Evolutionary conservation across 225 moss, liverwort and hornwort species (phyloP), one percentile per base, ranked within the genome.

Genomic region (Polytrichum commune): DNA sequence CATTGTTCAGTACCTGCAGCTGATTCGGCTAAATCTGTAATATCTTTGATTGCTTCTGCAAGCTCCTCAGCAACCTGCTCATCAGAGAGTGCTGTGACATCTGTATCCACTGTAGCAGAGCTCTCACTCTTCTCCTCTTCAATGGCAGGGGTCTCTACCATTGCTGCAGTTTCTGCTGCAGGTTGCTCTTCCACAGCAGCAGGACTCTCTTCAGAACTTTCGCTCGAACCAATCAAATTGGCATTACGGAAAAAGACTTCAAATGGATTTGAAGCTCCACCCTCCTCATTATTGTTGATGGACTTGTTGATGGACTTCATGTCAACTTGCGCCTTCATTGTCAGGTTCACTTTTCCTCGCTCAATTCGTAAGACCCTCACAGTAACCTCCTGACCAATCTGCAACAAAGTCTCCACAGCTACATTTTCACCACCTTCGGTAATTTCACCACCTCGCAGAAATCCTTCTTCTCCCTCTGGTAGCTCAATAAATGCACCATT

Each of bases 361-460:
- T 98, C 98, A 75, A 98, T 89, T 68, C 80, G 86, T 76, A 95
- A 73, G 1, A 98, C 98, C 6, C 94, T 89, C 71, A 92, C 95
- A 20, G 72, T 90, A 46, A 98, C 79, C 77, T 91, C 91, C 78
- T 95, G 93, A 4, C 98, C 98, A 19, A 82, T 69, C 68, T 92
- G 88, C 79, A 94, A 68, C 67, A 92, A 73, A 22, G 77, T 73
- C 58, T 93, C 95, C 69, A 91, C 84, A 6, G 92, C 81, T 83
- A 98, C 91, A 68, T 93, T 95, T 69, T 93, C 95, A 46, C 91
- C 96, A 30, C 96, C 88, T 29, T 79, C 96, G 29, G 74, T 81
- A 69, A 95, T 89, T 75, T 98, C 98, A 1, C 91, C 82, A 16
- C 85, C 90, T 29, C 93, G 90, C 57, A 98, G 60, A 74, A 95